Conservation (phyloP, 345 rosid genomes). For the Sisymbrium irio region DNA sequence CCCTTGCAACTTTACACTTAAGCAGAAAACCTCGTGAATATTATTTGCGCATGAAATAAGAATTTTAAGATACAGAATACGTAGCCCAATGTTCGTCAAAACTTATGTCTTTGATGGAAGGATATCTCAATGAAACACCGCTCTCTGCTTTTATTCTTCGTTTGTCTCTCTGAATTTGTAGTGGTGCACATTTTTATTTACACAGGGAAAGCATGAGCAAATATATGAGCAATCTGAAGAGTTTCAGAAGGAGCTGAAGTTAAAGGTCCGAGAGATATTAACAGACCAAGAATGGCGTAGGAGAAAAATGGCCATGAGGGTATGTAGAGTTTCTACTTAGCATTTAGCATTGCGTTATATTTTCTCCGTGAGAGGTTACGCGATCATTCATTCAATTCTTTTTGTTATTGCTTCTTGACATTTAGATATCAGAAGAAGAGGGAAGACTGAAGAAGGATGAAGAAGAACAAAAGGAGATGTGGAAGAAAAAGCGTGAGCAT, state of each 20-base stretch:
- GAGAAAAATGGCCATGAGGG: slow-evolving; percentile 99
- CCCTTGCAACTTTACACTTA: background rate
- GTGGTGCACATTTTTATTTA: background rate
- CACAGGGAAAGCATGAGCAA: slow-evolving; percentile 87
- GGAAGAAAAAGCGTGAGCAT: slow-evolving; percentile 98
- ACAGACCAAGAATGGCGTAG: slow-evolving; percentile 99
- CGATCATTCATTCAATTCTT: background rate
- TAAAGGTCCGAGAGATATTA: slow-evolving; percentile 85
- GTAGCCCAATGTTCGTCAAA: background rate
- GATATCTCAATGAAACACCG: background rate
- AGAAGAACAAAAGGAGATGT: slow-evolving; percentile 89
- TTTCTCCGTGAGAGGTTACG: background rate
- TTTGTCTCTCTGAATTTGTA: background rate
- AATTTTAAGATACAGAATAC: background rate
- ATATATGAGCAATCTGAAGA: slow-evolving; percentile 69
- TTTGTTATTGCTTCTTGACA: slow-evolving; percentile 21
- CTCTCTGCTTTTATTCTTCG: background rate
- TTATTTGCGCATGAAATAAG: background rate
- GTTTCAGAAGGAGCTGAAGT: slow-evolving; percentile 73
- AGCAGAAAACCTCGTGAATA: background rate
- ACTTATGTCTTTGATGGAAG: background rate
- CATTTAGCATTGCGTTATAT: slow-evolving; percentile 8
- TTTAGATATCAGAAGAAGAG: slow-evolving; percentile 96
- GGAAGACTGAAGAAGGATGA: slow-evolving; percentile 98
- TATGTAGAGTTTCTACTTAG: slow-evolving; percentile 36